These are phyloP conservation scores for Aspergillus udagawae DNA, from an alignment of 2,329 filamentous ascomycete species.

Conservation along the genomic window DNA sequence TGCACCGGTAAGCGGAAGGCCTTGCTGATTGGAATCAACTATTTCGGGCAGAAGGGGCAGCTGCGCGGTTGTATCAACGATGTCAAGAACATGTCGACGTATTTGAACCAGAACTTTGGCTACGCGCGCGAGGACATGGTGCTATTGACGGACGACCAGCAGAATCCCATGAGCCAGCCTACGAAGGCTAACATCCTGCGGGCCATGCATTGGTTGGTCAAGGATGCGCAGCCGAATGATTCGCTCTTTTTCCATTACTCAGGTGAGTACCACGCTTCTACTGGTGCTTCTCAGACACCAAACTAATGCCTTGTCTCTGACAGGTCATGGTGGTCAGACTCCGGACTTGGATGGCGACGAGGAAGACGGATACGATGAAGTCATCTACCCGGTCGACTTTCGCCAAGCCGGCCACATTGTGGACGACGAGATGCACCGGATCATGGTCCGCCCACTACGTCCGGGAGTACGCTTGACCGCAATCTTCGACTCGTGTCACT, in stretches of 20 bases:
- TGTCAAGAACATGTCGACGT: conserved; percentile 93
- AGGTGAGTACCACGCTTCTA: conserved; percentile 49
- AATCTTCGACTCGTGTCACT: conserved; percentile 67
- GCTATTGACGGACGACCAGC: conserved; percentile 90
- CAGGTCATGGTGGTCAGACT: conserved; percentile 72
- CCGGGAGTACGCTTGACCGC: conserved; percentile 75
- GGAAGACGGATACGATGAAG: conserved; percentile 72
- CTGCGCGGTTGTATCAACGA: conserved; percentile 94
- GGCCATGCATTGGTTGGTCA: conserved; percentile 97
- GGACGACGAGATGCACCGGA: conserved; percentile 73
- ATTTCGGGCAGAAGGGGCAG: conserved; percentile 88
- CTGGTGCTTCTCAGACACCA: conserved; percentile 6
- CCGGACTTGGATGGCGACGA: conserved; percentile 71
- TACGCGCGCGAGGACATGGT: conserved; percentile 98
- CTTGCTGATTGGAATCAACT: conserved; percentile 90
- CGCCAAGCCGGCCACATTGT: conserved; percentile 66
- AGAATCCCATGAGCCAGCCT: conserved; percentile 94
- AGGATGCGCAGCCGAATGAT: conserved; percentile 87
- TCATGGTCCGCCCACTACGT: conserved; percentile 71
- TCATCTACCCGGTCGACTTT: conserved; percentile 75
- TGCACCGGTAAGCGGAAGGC: conserved; percentile 88
- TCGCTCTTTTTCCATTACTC: conserved; percentile 98
- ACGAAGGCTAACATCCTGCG: conserved; percentile 92
- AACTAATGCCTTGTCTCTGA: neutral
- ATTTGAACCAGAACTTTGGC: conserved; percentile 81